These are phyloP conservation scores for Lipomyces starkeyi DNA, from an alignment of 805 yeast species.

Conservation along the genomic window DNA sequence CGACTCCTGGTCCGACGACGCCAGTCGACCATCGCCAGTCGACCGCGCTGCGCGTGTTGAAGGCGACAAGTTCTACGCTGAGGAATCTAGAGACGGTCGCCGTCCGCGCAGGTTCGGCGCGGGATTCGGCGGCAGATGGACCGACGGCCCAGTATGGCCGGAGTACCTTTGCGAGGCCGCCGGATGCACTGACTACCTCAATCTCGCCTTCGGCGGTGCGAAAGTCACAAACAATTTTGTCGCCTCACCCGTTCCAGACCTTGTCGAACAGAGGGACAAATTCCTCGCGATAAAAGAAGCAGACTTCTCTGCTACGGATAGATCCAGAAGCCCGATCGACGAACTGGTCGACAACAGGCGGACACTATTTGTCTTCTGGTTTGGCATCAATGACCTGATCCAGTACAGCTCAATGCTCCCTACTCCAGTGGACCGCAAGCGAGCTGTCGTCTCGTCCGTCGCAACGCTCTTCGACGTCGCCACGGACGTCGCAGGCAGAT, in stretches of 20 bases:
- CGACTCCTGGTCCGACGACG: conserved; percentile 38
- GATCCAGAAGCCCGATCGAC: neutral
- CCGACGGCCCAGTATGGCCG: conserved; percentile 35
- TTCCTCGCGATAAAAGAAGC: conserved; percentile 18
- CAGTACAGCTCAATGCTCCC: conserved; percentile 23
- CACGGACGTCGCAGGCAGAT: conserved; percentile 11
- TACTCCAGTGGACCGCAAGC: conserved; percentile 10
- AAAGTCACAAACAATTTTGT: conserved; percentile 31
- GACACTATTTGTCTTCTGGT: conserved; percentile 28
- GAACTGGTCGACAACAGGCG: conserved; percentile 16
- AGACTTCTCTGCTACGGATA: neutral
- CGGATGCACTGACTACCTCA: conserved; percentile 22
- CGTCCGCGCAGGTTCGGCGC: conserved; percentile 27
- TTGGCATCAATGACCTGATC: conserved; percentile 34
- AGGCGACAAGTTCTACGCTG: neutral
- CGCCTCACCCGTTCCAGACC: conserved; percentile 33
- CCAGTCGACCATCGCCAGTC: conserved; percentile 18
- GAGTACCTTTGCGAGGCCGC: conserved; percentile 27
- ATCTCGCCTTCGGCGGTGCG: conserved; percentile 36
- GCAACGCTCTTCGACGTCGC: conserved; percentile 23
- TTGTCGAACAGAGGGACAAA: conserved; percentile 14
- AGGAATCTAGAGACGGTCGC: neutral
- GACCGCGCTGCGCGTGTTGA: neutral
- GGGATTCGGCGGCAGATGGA: conserved; percentile 35
- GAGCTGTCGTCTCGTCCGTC: conserved; percentile 30